Evolutionary conservation across 805 yeast species (phyloP), one percentile per base, ranked within the genome.

Genomic region (Yarrowia sp.): DNA sequence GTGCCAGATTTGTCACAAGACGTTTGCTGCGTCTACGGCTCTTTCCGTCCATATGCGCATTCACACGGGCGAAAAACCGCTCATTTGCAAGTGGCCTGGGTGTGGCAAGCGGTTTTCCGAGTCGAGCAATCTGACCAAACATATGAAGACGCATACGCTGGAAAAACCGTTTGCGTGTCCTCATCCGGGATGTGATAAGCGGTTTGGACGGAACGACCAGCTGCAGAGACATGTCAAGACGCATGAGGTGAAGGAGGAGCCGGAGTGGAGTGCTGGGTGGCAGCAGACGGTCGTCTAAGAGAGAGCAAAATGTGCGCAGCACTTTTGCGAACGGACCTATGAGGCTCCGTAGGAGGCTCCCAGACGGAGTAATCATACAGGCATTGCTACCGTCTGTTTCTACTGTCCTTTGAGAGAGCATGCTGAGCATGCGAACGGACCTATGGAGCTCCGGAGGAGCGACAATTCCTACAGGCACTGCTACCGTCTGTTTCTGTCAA

Each of bases 1-100:
- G 67, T 94, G 99, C 77, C 80, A 83, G 35, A 75, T 81, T 1
- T 94, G 99, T 77, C 88, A 85, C 5, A 93, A 92, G 76, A 76
- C 81, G 35, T 94, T 94, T 80, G 89, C 97, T 11, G 91, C 97
- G 1, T 85, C 90, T 38, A 88, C 95, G 4, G 88, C 95, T 15
- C 81, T 93, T 55, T 89, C 92, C 1, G 91, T 94, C 40, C 98
- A 95, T 79, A 78, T 84, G 56, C 82, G 98, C 70, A 88, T 88
- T 1, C 99, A 94, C 77, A 90, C 97, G 0, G 98, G 98, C 1
- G 94, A 89, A 70, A 91, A 89, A 77, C 98, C 98, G 2, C 80
- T 94, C 72, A 80, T 78, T 42, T 94, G 98, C 78, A 88, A 87
- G 71, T 85, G 85, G 78, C 91, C 91, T 0, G 89, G 90, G 0